These are phyloP conservation scores for Nakazawaea pomicola DNA, from an alignment of 805 yeast species.

Conservation along the genomic window DNA sequence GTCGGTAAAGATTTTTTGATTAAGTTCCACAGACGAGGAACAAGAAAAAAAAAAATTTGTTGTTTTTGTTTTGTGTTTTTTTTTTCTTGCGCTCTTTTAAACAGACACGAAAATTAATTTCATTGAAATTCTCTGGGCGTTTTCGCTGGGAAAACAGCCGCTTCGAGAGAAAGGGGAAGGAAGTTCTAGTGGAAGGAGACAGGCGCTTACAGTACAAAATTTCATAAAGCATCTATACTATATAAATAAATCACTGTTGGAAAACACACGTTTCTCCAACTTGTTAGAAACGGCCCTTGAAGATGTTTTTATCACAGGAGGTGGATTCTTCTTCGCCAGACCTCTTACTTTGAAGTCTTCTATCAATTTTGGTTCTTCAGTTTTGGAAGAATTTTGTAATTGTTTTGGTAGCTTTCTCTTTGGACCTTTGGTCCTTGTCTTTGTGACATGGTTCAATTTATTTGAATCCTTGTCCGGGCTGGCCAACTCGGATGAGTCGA, in stretches of 20 bases:
- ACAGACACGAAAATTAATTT: no score
- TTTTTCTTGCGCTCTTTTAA: no score
- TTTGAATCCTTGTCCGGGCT: constrained; percentile 18
- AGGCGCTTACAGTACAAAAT: no score
- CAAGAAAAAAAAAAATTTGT: no score
- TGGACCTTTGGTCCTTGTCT: constrained; percentile 47
- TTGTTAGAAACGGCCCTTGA: constrained; percentile 20
- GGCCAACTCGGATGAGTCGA: constrained; percentile 17
- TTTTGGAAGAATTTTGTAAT: constrained; percentile 8
- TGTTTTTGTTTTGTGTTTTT: no score
- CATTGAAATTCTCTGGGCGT: no score
- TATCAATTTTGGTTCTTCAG: constrained; percentile 1
- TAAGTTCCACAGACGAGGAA: no score
- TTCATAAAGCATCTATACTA: no score
- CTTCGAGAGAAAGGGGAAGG: no score
- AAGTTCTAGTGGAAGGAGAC: no score
- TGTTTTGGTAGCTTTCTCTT: constrained; percentile 40
- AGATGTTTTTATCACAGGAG: constrained; percentile 24
- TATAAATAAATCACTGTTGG: constrained; percentile 21
- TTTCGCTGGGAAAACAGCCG: no score
- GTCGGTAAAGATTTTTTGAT: no score
- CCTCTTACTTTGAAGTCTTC: constrained; percentile 11
- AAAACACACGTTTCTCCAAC: constrained; percentile 12
- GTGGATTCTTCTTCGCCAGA: constrained; percentile 16
- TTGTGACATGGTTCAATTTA: constrained; percentile 39